These are phyloP conservation scores for Prosopis cineraria DNA, from an alignment of 306 rosid genomes.

Conservation along the genomic window DNA sequence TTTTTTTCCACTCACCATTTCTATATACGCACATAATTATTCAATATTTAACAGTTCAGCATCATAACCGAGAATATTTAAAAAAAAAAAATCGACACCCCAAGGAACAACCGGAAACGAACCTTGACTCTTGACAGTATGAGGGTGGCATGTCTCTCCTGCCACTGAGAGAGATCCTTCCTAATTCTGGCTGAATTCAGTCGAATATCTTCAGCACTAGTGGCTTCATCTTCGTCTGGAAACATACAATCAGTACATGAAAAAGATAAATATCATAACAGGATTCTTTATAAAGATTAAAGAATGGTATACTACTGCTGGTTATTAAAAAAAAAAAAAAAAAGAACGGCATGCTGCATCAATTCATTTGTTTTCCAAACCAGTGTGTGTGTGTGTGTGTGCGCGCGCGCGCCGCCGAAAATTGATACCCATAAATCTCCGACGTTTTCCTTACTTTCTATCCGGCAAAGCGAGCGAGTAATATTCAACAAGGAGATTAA, in stretches of 20 bases:
- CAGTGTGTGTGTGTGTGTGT: too few species aligned
- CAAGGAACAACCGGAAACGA: slow-evolving; percentile 23
- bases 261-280: not conserved
- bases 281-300: not conserved
- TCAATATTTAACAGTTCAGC: slow-evolving; percentile 6
- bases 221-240: slow-evolving; percentile 55
- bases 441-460: not conserved
- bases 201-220: slow-evolving; percentile 37
- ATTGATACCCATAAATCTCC: slow-evolving; percentile 2
- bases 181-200: slow-evolving; percentile 49
- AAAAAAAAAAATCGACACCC: not conserved
- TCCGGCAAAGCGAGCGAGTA: slow-evolving; percentile 1
- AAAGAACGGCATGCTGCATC: too few species aligned
- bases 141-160: slow-evolving; percentile 78
- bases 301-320: too few species aligned
- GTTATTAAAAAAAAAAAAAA: too few species aligned
- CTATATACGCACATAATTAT: not conserved
- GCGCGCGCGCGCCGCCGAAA: not conserved
- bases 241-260: slow-evolving; percentile 4
- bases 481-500: not conserved
- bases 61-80: slow-evolving; percentile 8
- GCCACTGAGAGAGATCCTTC: slow-evolving; percentile 85
- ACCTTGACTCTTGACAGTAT: slow-evolving; percentile 87
- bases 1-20: slow-evolving; percentile 3
- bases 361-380: not conserved